Evolutionary conservation across 78 protist species (phyloP).

Genomic region (Dictyostelium brefeldianum): DNA sequence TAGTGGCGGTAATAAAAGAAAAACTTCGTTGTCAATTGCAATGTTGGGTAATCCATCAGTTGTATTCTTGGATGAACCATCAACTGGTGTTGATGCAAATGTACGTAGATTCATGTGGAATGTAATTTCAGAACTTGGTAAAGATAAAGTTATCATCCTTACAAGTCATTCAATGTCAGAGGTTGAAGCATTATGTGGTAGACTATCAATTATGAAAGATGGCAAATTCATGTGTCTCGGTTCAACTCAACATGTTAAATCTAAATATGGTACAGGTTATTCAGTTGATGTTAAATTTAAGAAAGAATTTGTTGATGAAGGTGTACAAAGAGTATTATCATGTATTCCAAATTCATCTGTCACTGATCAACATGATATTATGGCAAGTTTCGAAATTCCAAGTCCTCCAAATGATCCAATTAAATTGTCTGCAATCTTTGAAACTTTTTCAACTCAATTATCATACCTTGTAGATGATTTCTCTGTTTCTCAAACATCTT

Average conservation of each 20-base stretch:
- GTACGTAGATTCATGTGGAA: conserved; percentile 87
- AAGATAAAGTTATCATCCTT: conserved; percentile 73
- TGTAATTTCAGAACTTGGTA: conserved; percentile 38
- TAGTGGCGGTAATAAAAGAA: conserved; percentile 93
- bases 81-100: conserved; percentile 85
- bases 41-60: conserved; percentile 87
- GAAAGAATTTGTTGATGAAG: conserved; percentile 25
- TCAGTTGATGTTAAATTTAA: conserved; percentile 41
- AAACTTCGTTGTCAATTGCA: conserved; percentile 89
- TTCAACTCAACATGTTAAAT: conserved; percentile 73
- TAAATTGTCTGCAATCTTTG: background rate
- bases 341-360: background rate
- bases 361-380: conserved; percentile 28
- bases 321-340: background rate
- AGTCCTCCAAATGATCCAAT: conserved; percentile 2
- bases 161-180: conserved; percentile 92
- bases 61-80: conserved; percentile 86
- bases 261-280: conserved; percentile 63
- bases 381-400: conserved; percentile 48
- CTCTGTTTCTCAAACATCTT: conserved; percentile 36
- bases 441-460: background rate
- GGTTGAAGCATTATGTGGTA: conserved; percentile 70
- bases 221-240: conserved; percentile 86
- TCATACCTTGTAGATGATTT: conserved; percentile 4
- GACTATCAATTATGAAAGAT: conserved; percentile 93